Conservation (phyloP, 2,329 filamentous ascomycete genomes). For the Fusarium drepaniforme region DNA sequence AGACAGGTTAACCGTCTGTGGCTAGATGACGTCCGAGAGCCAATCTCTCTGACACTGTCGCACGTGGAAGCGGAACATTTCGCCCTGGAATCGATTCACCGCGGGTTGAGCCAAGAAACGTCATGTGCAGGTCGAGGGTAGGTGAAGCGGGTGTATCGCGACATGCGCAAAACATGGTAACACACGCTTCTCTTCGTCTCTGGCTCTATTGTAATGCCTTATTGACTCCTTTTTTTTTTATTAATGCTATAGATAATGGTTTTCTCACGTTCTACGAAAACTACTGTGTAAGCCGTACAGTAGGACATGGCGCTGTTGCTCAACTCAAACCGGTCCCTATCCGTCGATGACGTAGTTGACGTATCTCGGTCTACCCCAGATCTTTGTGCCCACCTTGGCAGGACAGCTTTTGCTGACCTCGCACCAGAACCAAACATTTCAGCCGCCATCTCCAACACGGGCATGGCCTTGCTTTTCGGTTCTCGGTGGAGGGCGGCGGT, state of each 20-base stretch:
- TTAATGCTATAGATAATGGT: neutral
- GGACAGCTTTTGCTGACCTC: neutral
- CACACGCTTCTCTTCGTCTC: neutral
- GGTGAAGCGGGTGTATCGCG: neutral
- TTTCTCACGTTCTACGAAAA: neutral
- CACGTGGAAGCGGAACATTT: neutral
- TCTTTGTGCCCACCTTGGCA: neutral
- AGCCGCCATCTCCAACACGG: neutral
- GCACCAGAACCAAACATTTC: neutral
- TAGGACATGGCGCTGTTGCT: neutral
- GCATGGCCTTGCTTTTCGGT: neutral
- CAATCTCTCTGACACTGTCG: slow-evolving; percentile 1
- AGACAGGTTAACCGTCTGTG: neutral
- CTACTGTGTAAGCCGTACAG: neutral
- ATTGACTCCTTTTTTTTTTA: neutral
- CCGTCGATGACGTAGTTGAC: slow-evolving; percentile 25
- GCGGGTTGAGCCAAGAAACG: neutral
- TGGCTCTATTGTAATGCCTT: neutral
- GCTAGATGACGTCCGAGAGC: slow-evolving; percentile 15
- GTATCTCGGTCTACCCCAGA: slow-evolving; percentile 5
- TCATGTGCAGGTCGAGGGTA: neutral
- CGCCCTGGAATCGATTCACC: neutral
- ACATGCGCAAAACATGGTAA: neutral
- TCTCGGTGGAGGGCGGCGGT: slow-evolving; percentile 4
- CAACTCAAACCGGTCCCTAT: neutral